Conservation (phyloP, 768 basidiomycete genomes). For the Naematelia aurantialba region DNA sequence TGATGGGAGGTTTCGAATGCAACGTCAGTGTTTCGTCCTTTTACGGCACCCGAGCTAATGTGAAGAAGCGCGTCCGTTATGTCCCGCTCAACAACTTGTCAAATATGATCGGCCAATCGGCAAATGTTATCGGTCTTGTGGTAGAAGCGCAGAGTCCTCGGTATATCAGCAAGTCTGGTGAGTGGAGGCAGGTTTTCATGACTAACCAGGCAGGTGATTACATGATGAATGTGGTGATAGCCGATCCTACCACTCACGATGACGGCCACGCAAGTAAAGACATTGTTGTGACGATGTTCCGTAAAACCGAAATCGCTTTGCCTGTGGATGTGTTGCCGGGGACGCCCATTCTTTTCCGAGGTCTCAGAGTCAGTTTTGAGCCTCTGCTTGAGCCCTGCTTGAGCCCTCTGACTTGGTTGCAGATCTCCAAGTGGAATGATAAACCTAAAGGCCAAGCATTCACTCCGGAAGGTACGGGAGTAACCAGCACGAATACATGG, state of each 20-base stretch:
- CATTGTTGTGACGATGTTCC: slow-evolving; percentile 29
- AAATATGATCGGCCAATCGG: not conserved
- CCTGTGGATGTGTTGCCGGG: slow-evolving; percentile 18
- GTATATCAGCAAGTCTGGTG: not conserved
- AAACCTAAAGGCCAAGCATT: slow-evolving; percentile 34
- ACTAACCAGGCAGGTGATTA: slow-evolving; percentile 15
- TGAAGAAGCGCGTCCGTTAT: not conserved
- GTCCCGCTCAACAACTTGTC: not conserved
- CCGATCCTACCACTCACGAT: slow-evolving; percentile 25
- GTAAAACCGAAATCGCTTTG: slow-evolving; percentile 11
- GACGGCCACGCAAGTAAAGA: slow-evolving; percentile 17
- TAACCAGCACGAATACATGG: slow-evolving; percentile 14
- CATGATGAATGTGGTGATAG: slow-evolving; percentile 20
- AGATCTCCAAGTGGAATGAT: slow-evolving; percentile 19
- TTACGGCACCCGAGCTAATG: not conserved
- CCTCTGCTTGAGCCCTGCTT: not conserved
- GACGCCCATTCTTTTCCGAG: slow-evolving; percentile 22
- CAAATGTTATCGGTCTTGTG: slow-evolving; percentile 2
- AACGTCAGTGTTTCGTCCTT: not conserved
- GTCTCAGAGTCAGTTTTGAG: slow-evolving; percentile 21
- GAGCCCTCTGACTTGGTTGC: not conserved
- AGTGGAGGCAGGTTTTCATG: no score
- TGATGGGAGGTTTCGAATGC: not conserved
- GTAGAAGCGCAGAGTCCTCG: not conserved
- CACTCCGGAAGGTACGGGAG: not conserved